Percentiles rank a stretch among this genome's conserved stretches.
Evolutionary conservation across 192 early-diverging fungal genomes (phyloP).

Genomic region (Backusella parvicylindrica): DNA sequence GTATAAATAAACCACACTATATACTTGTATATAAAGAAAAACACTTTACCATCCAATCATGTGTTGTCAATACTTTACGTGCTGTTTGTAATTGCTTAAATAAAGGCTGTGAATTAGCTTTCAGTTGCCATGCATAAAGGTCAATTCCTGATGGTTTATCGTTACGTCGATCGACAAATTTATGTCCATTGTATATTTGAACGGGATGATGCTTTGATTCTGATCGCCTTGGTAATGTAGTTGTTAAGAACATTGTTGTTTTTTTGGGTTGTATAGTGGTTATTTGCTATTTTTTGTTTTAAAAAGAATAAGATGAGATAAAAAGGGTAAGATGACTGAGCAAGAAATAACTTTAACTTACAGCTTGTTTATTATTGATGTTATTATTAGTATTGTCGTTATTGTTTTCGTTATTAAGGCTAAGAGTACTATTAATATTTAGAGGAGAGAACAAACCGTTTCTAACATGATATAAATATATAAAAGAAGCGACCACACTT

Average conservation of each 20-base stretch:
- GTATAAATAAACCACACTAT: neutral
- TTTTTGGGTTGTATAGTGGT: neutral
- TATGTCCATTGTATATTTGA: conserved; percentile 31
- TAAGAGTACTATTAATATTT: neutral
- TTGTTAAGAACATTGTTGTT: neutral
- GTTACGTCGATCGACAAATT: conserved; percentile 11
- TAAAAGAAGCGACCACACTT: too few relatives aligned
- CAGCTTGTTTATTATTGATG: neutral
- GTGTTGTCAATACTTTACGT: conserved; percentile 63
- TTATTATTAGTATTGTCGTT: neutral
- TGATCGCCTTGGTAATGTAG: conserved; percentile 11
- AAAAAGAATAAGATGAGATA: neutral
- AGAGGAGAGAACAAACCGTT: conserved; percentile 2
- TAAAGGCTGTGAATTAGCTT: conserved; percentile 46
- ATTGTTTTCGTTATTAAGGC: neutral
- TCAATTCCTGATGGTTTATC: conserved; percentile 27
- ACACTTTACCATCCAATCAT: conserved; percentile 68
- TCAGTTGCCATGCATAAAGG: conserved; percentile 33
- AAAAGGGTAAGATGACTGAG: neutral
- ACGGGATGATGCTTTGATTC: conserved; percentile 18
- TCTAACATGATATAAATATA: neutral
- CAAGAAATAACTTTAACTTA: neutral
- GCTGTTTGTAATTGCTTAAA: conserved; percentile 57
- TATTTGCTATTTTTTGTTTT: neutral
- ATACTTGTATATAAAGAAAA: neutral